Evolutionary conservation across 2,329 filamentous ascomycete species (phyloP).

Genomic region (Clarireedia sp.): DNA sequence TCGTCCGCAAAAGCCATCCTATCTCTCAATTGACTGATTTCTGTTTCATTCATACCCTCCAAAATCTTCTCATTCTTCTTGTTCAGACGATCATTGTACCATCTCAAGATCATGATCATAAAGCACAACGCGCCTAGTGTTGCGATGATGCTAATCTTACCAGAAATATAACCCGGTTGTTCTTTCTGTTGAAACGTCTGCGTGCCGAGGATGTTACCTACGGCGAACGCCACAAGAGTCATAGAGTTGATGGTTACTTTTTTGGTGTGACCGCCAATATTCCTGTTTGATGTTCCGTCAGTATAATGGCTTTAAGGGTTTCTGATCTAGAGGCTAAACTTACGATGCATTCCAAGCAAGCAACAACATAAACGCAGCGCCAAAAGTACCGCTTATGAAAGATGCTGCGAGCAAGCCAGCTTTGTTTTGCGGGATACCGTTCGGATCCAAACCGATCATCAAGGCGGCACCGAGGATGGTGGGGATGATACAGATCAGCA

Average conservation of each 20-base stretch:
- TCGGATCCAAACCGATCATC: no score
- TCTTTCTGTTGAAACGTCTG: slow-evolving; percentile 17
- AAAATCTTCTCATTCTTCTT: no score
- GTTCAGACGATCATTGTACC: no score
- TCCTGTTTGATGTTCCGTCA: slow-evolving; percentile 18
- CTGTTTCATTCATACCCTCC: no score
- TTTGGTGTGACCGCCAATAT: slow-evolving; percentile 44
- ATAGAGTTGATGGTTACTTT: slow-evolving; percentile 39
- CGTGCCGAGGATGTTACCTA: slow-evolving; percentile 41
- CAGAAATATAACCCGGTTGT: slow-evolving; percentile 8
- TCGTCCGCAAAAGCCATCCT: slow-evolving; percentile 33
- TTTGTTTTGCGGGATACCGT: no score
- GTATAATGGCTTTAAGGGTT: slow-evolving; percentile 33
- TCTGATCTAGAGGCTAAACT: slow-evolving; percentile 40
- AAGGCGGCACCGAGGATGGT: no score
- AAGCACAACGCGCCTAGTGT: no score
- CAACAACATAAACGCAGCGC: slow-evolving; percentile 29
- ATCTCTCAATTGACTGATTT: slow-evolving; percentile 28
- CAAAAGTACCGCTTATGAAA: no score
- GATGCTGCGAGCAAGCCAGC: no score
- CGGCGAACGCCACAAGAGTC: slow-evolving; percentile 43
- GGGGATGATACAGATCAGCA: no score
- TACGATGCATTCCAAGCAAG: slow-evolving; percentile 47
- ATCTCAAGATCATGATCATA: slow-evolving; percentile 20
- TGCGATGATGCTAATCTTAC: background rate